Evolutionary conservation across 2,329 filamentous ascomycete genomes (phyloP).

Genomic region (Lasiodiplodia hormozganensis): DNA sequence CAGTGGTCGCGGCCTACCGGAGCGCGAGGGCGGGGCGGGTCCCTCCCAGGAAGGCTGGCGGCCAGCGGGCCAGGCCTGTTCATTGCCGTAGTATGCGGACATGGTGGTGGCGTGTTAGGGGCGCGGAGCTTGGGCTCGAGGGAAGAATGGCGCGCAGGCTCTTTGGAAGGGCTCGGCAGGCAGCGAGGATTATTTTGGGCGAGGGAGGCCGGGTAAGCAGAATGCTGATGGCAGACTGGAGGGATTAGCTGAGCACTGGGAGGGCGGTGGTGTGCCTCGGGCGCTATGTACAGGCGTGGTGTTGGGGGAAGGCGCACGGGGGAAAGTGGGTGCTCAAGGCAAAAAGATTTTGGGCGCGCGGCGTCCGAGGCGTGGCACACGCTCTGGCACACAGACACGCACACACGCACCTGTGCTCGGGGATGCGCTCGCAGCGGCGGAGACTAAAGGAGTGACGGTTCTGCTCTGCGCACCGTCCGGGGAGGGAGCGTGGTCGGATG

Average conservation of each 20-base stretch:
- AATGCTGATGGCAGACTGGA: neutral
- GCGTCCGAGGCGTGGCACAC: slow-evolving; percentile 25
- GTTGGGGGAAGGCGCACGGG: slow-evolving; percentile 28
- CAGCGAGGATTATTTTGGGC: slow-evolving; percentile 17
- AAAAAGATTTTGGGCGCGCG: slow-evolving; percentile 30
- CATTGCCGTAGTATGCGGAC: slow-evolving; percentile 68
- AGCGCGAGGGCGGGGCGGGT: slow-evolving; percentile 73
- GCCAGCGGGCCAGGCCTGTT: slow-evolving; percentile 66
- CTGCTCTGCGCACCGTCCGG: slow-evolving; percentile 27
- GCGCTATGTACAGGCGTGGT: slow-evolving; percentile 30
- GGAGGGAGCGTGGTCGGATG: slow-evolving; percentile 18
- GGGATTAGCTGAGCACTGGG: slow-evolving; percentile 28
- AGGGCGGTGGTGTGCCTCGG: slow-evolving; percentile 17
- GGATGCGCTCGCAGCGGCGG: slow-evolving; percentile 6
- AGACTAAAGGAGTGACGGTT: slow-evolving; percentile 29
- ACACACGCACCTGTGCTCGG: slow-evolving; percentile 6
- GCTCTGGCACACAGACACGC: slow-evolving; percentile 2
- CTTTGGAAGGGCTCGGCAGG: neutral
- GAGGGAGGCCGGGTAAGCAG: neutral
- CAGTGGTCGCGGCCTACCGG: slow-evolving; percentile 60
- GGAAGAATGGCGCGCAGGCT: neutral
- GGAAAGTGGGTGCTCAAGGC: slow-evolving; percentile 29
- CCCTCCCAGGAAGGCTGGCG: slow-evolving; percentile 76
- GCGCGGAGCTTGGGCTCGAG: slow-evolving; percentile 20
- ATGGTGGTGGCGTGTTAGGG: slow-evolving; percentile 28